Evolutionary conservation across 2,329 filamentous ascomycete species (phyloP).

Genomic region (Drechslerella stenobrocha): DNA sequence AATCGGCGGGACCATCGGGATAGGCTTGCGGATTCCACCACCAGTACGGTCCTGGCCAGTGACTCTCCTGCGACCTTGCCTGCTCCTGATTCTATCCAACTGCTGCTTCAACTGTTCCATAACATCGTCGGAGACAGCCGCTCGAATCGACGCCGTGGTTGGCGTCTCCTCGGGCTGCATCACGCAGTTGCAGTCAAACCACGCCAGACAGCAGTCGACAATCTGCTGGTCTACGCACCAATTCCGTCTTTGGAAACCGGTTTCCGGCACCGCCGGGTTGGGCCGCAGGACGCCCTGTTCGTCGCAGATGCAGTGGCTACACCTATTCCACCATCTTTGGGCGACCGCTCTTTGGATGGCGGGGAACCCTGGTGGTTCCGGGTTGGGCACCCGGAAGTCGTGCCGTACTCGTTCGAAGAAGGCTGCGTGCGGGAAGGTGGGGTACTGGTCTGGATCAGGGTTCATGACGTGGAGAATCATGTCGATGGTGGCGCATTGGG

Average conservation of each 20-base stretch:
- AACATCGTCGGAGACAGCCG: background rate
- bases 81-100: no score
- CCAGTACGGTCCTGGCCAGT: background rate
- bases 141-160: background rate
- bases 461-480: background rate
- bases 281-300: background rate
- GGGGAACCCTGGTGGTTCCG: no score
- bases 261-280: background rate
- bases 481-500: conserved; percentile 49
- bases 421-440: background rate
- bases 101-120: background rate
- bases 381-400: background rate
- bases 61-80: background rate
- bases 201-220: background rate
- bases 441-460: background rate
- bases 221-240: background rate
- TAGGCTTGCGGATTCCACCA: background rate
- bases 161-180: background rate
- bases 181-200: background rate
- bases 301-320: background rate
- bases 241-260: background rate
- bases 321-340: background rate
- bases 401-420: background rate
- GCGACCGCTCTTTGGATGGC: background rate
- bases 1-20: no score